Evolutionary conservation across 768 basidiomycete genomes (phyloP).

Genomic region (Pleurotus eryngii): DNA sequence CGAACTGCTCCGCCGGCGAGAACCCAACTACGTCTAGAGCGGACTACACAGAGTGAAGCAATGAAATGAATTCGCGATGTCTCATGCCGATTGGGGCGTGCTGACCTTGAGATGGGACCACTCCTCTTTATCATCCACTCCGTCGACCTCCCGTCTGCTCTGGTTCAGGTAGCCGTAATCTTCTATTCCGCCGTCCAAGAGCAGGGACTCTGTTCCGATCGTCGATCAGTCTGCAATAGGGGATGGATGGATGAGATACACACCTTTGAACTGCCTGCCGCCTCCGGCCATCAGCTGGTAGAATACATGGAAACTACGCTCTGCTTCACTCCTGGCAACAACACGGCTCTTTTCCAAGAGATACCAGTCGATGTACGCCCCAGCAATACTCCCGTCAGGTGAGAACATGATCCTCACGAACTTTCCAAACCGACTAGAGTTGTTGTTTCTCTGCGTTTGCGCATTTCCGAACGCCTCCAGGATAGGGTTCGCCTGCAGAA

Average conservation of each 20-base stretch:
- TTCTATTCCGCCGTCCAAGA: constrained; percentile 70
- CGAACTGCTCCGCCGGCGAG: constrained; percentile 75
- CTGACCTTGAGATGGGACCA: constrained; percentile 77
- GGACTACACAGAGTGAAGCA: constrained; percentile 37
- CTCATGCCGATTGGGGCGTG: background rate
- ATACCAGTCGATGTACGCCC: constrained; percentile 99
- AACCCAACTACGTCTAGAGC: constrained; percentile 93
- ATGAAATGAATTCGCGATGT: background rate
- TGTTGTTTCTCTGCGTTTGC: constrained; percentile 97
- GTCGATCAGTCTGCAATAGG: constrained; percentile 6
- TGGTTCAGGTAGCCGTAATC: constrained; percentile 92
- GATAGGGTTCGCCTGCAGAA: constrained; percentile 96
- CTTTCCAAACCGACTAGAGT: constrained; percentile 98
- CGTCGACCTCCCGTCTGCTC: constrained; percentile 89
- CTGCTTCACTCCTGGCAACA: constrained; percentile 80
- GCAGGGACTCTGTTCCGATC: constrained; percentile 52
- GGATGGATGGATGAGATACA: constrained; percentile 15
- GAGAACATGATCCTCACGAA: constrained; percentile 96
- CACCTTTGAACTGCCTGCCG: constrained; percentile 60
- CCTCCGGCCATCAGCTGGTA: constrained; percentile 89
- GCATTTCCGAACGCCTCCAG: constrained; percentile 98
- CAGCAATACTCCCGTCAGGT: constrained; percentile 90
- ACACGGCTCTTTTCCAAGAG: constrained; percentile 96
- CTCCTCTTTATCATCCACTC: constrained; percentile 88
- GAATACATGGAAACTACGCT: constrained; percentile 95